These are phyloP conservation scores for Melastoma malabathricum DNA, from an alignment of 345 rosid genomes.

Conservation along the genomic window DNA sequence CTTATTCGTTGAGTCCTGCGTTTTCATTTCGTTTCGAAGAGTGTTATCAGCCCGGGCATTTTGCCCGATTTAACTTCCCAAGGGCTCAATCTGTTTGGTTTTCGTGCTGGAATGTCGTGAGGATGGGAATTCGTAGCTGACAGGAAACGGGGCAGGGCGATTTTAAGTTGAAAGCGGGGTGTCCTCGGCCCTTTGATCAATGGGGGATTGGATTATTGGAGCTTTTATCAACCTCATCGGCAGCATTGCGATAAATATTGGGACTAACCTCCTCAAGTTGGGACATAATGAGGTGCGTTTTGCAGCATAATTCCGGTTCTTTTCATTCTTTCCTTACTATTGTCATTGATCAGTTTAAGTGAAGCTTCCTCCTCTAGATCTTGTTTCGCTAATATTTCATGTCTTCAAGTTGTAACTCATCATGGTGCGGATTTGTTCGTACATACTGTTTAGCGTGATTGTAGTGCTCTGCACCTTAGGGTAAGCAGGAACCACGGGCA, in stretches of 20 bases:
- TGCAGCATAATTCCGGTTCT: too few relatives aligned
- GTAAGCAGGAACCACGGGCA: too few relatives aligned
- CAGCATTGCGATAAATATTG: constrained; percentile 95
- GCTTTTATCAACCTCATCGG: constrained; percentile 91
- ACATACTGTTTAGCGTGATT: too few relatives aligned
- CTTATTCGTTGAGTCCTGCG: neutral
- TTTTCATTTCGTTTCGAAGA: neutral
- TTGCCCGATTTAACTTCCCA: neutral
- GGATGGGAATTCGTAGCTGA: constrained; percentile 9
- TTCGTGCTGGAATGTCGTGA: constrained; percentile 3
- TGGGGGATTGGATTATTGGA: constrained; percentile 99
- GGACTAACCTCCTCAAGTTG: constrained; percentile 96
- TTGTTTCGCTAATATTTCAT: too few relatives aligned
- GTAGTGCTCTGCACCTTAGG: too few relatives aligned
- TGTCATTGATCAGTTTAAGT: too few relatives aligned
- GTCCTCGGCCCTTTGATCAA: constrained; percentile 30
- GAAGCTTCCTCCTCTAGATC: too few relatives aligned
- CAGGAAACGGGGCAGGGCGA: constrained; percentile 11
- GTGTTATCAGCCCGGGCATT: neutral
- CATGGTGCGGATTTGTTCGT: too few relatives aligned
- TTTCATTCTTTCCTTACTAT: too few relatives aligned
- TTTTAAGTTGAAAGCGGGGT: constrained; percentile 19
- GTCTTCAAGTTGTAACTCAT: too few relatives aligned
- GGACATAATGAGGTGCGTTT: constrained; percentile 76
- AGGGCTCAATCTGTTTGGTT: constrained; percentile 3